These are phyloP conservation scores for Pythium aristosporum DNA, from an alignment of 352 stramenopile species.

Conservation along the genomic window DNA sequence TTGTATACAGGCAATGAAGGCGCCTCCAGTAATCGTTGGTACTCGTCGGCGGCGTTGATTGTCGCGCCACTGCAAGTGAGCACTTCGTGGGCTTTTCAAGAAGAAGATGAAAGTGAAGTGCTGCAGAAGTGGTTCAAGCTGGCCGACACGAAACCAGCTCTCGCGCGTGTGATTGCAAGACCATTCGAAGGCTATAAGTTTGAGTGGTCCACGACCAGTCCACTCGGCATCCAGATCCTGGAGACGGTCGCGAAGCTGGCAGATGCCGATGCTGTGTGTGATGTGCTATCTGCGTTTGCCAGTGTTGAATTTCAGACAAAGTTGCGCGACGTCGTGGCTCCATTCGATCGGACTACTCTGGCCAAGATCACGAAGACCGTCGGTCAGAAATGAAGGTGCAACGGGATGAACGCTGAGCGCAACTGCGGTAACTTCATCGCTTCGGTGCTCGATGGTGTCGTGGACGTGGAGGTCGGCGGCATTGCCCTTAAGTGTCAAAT, in stretches of 20 bases:
- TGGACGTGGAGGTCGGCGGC: neutral
- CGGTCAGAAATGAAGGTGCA: neutral
- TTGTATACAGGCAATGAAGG: constrained; percentile 17
- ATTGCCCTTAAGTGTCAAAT: neutral
- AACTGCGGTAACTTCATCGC: constrained; percentile 8
- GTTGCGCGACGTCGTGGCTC: neutral
- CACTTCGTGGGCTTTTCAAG: neutral
- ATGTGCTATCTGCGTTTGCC: neutral
- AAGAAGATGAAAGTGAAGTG: neutral
- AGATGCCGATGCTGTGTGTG: neutral
- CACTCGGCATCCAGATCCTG: constrained; percentile 1
- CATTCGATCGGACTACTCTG: neutral
- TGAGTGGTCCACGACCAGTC: neutral
- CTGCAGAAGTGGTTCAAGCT: neutral
- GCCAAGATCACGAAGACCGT: constrained; percentile 4
- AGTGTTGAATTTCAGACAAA: constrained; percentile 8
- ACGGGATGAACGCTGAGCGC: neutral
- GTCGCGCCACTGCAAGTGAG: constrained; percentile 5
- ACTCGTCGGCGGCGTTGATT: constrained; percentile 18
- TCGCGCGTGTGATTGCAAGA: constrained; percentile 1
- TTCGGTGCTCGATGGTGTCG: constrained; percentile 13
- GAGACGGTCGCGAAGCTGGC: neutral
- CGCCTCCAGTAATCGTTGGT: constrained; percentile 13
- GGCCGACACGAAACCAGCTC: neutral
- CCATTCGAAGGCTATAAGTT: neutral